Base-by-base conservation (phyloP, 345 rosid species). In the Gossypium ekmanianum region DNA sequence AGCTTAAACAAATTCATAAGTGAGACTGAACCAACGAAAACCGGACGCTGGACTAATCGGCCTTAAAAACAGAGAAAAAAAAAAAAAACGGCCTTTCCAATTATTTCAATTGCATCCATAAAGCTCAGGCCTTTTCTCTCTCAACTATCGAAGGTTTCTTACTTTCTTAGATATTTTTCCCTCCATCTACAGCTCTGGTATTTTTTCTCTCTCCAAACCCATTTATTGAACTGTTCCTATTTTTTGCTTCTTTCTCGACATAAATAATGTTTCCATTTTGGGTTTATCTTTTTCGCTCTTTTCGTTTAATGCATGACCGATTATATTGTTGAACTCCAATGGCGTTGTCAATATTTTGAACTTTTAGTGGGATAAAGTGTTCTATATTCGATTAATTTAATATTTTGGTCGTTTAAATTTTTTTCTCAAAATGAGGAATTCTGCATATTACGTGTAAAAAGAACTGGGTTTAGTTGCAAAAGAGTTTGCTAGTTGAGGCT, bases 141-240 rank as follows among this genome's bases (percentile, higher is more conserved):
- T 22, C 56, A 22, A 9, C 41, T 47, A 8, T 24, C 20, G 14
- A 24, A 68, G 10, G 57, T 29, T 68, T 47, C 70, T 66, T 62
- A 16, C 41, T 34, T 34, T 51, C 58, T 55, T n/a, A 55, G 24
- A 13, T 66, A 20, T 4, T 55, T 20, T 45, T 22, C 55, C 8
- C n/a, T 24, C 29, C 71, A 47, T 29, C 71, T 68, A 47, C 2
- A 47, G 12, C 41, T 68, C 71, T 47, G 55, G 71, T 67, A 67
- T 22, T 3, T 4, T 64, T 22, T 64, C 69, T 26, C 9, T 67
- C 71, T 45, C 52, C 45, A 8, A 17, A 10, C 41, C 12, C 18
- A 48, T 58, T 26, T 26, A 22, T 13, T 68, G 17, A 13, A 45
- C 24, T 13, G 43, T 14, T 68, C 34, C 57, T 13, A 18, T 44